Evolutionary conservation across 805 yeast genomes (phyloP), one percentile per base, ranked within the genome.

Genomic region (Kluyveromyces starmeri): DNA sequence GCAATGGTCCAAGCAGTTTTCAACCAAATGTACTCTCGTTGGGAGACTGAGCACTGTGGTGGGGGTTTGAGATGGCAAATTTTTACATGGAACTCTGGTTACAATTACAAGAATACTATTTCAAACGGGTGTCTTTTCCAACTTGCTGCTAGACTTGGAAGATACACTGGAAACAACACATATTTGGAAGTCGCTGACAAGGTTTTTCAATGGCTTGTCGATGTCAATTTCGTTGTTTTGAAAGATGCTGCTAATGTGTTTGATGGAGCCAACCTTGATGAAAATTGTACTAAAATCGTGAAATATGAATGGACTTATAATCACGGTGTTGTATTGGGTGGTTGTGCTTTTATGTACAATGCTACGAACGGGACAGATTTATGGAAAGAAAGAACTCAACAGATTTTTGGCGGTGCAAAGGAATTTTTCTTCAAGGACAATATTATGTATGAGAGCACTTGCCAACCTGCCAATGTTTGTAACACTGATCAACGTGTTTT

Each of bases 41-140:
- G 97, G 98, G 96, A 88, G 57, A 53, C 47, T 3, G 50, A 65
- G 36, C 32, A 53, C 4, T 89, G 98, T 62, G 71, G 68, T 28
- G 97, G 98, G 39, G 97, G 98, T 1, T 62, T 89, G 41, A 70
- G 96, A 59, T 89, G 97, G 97, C 97, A 89, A 65, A 89, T 89
- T 50, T 89, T 79, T 64, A 70, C 78, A 38, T 88, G 95, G 95
- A 89, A 89, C 56, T 70, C 84, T 5, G 98, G 97, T 42, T 89
- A 86, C 56, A 82, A 83, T 57, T 89, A 89, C 61, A 89, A 89
- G 59, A 89, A 89, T 58, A 65, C 95, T 23, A 84, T 88, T 39
- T 70, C 94, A n/a, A 88, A 84, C 58, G 96, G 94, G 18, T 83
- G 88, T 32, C 64, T 88, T 36, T 86, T 88, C 71, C 85, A 84